Base-by-base conservation (phyloP, 2,329 filamentous ascomycete genomes). In the Verticillium nonalfalfae region DNA sequence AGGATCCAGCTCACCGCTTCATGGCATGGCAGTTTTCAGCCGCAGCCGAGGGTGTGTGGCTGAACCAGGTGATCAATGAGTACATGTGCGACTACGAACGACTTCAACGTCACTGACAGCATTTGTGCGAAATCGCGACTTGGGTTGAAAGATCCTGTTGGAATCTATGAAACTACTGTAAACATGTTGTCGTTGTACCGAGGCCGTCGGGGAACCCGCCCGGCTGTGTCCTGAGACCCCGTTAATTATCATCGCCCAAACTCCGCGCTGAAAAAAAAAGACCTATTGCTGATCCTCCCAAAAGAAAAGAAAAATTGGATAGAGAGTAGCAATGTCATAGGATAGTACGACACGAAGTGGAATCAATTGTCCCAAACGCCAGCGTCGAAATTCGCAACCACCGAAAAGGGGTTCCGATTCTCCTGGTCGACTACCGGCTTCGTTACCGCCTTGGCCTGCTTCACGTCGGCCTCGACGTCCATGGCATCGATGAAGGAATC, bases 401-500 rank as follows among this genome's bases (percentile, higher is more conserved):
- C n/a, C 15, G 15, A 21, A 13, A 50, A 50, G n/a, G 45, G 45
- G 45, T 50, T 50, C 18, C 11, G 18, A 18, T 11, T 50, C 6
- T n/a, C n/a, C 45, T 26, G 26, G 26, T 50, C 45, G n/a, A 50
- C 1, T 6, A 50, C n/a, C 7, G 45, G n/a, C 45, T 50, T 50
- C 5, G 6, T 59, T 39, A 61, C 59, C 21, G 64, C 60, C 56
- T 61, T 60, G 14, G 58, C 55, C 45, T 62, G 64, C 58, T 65
- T 63, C 7, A 69, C 60, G 56, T 69, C 68, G 3, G 68, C 66
- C 26, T 77, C 73, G 2, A 76, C 64, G 39, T 76, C 70, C 69
- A 72, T 74, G 15, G 68, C 68, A 50, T 76, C 75, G 7, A 81
- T 66, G 60, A 80, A 81, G 18, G 81, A 76, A 58, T 74, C 75